A percentile compares a stretch with the other conserved stretches of the same genome.
Evolutionary conservation across 2,329 filamentous ascomycete genomes (phyloP).

Genomic region (Neonectria punicea): DNA sequence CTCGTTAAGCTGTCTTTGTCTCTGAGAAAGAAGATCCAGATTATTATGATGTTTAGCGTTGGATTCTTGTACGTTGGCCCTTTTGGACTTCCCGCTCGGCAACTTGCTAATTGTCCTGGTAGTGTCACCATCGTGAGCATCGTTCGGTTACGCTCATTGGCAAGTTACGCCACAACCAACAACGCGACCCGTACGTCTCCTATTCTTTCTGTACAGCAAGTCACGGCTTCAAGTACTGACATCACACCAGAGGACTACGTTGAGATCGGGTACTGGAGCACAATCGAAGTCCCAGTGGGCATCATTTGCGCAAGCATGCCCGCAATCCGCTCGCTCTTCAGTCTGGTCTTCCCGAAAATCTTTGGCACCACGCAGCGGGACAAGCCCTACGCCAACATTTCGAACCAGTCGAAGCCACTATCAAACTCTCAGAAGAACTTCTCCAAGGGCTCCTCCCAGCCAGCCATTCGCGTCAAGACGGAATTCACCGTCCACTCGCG

Average conservation of each 20-base stretch:
- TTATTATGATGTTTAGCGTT: conserved; percentile 56
- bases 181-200: conserved; percentile 37
- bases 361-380: conserved; percentile 24
- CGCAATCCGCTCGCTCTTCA: conserved; percentile 32
- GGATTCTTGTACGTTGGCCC: conserved; percentile 46
- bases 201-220: background rate
- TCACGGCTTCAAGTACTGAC: background rate
- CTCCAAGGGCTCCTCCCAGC: background rate
- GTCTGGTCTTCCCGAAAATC: conserved; percentile 30
- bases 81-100: background rate
- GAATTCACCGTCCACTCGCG: background rate
- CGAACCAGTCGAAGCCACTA: conserved; percentile 5
- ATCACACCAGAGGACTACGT: conserved; percentile 37
- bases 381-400: conserved; percentile 31
- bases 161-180: conserved; percentile 36
- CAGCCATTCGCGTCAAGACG: background rate
- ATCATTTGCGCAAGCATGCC: conserved; percentile 47
- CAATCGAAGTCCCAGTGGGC: conserved; percentile 44
- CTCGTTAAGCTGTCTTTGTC: conserved; percentile 50
- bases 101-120: background rate
- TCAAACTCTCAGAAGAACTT: background rate
- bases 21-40: conserved; percentile 54
- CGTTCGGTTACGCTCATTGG: conserved; percentile 33
- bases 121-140: conserved; percentile 40
- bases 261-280: conserved; percentile 42